Percentiles rank a stretch among this genome's conserved stretches.
Evolutionary conservation across 2,329 filamentous ascomycete species (phyloP).

Genomic region (Emmonsiellopsis sp.): DNA sequence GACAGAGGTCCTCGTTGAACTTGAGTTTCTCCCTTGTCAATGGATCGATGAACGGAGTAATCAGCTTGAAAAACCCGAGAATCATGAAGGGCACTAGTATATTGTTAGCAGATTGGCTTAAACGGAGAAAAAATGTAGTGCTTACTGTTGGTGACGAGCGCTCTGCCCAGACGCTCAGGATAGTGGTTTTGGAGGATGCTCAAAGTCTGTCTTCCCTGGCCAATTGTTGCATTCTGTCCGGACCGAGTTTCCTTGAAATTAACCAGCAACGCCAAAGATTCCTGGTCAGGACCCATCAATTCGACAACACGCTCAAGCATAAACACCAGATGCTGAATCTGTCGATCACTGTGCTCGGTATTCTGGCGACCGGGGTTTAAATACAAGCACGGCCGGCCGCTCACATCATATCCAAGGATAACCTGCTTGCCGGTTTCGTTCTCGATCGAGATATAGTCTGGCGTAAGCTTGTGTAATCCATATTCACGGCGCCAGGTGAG

Average conservation of each 20-base stretch:
- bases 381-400: slow-evolving; percentile 81
- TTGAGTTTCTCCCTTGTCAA: slow-evolving; percentile 89
- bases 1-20: slow-evolving; percentile 85
- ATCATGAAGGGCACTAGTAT: slow-evolving; percentile 76
- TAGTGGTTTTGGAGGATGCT: slow-evolving; percentile 92
- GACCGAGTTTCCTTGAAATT: slow-evolving; percentile 78
- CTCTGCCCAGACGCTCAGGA: slow-evolving; percentile 79
- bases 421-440: slow-evolving; percentile 97
- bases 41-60: slow-evolving; percentile 93
- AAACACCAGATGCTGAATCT: slow-evolving; percentile 89
- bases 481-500: slow-evolving; percentile 87
- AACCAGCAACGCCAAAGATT: slow-evolving; percentile 77
- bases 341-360: slow-evolving; percentile 73
- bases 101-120: not conserved
- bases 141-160: slow-evolving; percentile 79
- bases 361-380: slow-evolving; percentile 86
- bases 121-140: slow-evolving; percentile 8
- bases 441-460: slow-evolving; percentile 83
- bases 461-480: slow-evolving; percentile 61
- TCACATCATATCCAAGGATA: slow-evolving; percentile 75
- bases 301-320: slow-evolving; percentile 90
- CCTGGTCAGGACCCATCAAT: slow-evolving; percentile 75
- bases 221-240: slow-evolving; percentile 66
- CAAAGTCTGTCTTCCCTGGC: slow-evolving; percentile 72
- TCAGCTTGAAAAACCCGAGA: slow-evolving; percentile 88